phyloP scores from a whole-genome alignment of 2,329 filamentous ascomycete species.

The Capronia coronata region DNA sequence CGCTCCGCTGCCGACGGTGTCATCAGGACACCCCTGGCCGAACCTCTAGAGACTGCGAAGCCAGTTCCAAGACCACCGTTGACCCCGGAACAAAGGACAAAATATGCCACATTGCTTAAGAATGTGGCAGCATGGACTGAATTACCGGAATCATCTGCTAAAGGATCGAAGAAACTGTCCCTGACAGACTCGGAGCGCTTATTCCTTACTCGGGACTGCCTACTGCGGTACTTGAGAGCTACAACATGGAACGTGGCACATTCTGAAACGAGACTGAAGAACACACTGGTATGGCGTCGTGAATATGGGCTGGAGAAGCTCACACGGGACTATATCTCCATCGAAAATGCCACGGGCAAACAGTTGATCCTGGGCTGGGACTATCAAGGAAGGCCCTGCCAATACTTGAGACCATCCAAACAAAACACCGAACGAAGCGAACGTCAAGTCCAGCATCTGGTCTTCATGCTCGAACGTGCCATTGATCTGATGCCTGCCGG shows the following conservation, averaged over 20 bases:
- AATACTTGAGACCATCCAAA: slow-evolving; percentile 80
- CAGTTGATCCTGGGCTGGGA: slow-evolving; percentile 86
- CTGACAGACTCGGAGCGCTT: slow-evolving; percentile 74
- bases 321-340: slow-evolving; percentile 78
- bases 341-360: slow-evolving; percentile 95
- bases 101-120: slow-evolving; percentile 71
- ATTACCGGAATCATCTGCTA: slow-evolving; percentile 58
- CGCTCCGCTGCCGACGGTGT: slow-evolving; percentile 36
- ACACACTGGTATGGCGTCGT: slow-evolving; percentile 78
- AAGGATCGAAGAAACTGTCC: slow-evolving; percentile 52
- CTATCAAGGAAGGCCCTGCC: slow-evolving; percentile 73
- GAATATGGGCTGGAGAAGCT: slow-evolving; percentile 74
- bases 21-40: slow-evolving; percentile 53
- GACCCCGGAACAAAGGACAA: slow-evolving; percentile 68
- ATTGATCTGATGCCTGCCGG: slow-evolving; percentile 81
- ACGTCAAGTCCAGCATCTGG: slow-evolving; percentile 84
- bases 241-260: slow-evolving; percentile 80
- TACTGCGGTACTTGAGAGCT: slow-evolving; percentile 86
- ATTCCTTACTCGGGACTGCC: slow-evolving; percentile 87
- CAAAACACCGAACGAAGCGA: slow-evolving; percentile 88
- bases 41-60: slow-evolving; percentile 52
- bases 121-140: slow-evolving; percentile 65
- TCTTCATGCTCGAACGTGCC: slow-evolving; percentile 89
- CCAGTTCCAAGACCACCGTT: slow-evolving; percentile 55
- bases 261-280: slow-evolving; percentile 69